phyloP scores from a whole-genome alignment of 768 basidiomycete genomes.

The Grammothele lineata region DNA sequence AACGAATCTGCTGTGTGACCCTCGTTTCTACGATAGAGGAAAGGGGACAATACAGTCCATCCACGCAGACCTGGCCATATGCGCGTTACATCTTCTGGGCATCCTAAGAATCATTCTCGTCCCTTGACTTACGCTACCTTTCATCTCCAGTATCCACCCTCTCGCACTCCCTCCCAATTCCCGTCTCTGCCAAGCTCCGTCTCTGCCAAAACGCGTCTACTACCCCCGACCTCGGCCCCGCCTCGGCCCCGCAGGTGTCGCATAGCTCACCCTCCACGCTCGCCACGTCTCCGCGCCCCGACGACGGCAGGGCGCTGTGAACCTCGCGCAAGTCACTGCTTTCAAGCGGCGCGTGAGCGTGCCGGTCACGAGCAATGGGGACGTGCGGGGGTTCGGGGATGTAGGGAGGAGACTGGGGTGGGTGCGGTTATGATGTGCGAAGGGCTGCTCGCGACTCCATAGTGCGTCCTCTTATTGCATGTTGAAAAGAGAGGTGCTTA shows the following conservation, averaged over 20 bases:
- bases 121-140: background rate
- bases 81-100: too few relatives aligned
- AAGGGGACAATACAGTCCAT: too few relatives aligned
- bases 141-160: slow-evolving; percentile 59
- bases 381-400: slow-evolving; percentile 60
- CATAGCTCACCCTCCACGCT: slow-evolving; percentile 72
- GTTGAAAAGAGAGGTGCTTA: too few relatives aligned
- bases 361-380: slow-evolving; percentile 76
- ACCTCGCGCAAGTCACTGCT: slow-evolving; percentile 52
- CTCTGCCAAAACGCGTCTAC: slow-evolving; percentile 38
- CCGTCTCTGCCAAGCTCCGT: slow-evolving; percentile 57
- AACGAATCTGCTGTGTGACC: too few relatives aligned
- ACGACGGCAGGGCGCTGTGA: slow-evolving; percentile 67
- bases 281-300: slow-evolving; percentile 66
- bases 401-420: slow-evolving; percentile 51
- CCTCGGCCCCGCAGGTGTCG: slow-evolving; percentile 61
- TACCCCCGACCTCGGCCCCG: slow-evolving; percentile 53
- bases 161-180: slow-evolving; percentile 57
- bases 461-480: too few relatives aligned
- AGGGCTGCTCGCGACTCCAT: slow-evolving; percentile 69
- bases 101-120: too few relatives aligned
- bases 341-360: slow-evolving; percentile 49
- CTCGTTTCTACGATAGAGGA: too few relatives aligned
- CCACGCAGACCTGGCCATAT: too few relatives aligned
- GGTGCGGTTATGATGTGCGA: slow-evolving; percentile 83